Base-by-base conservation (phyloP, 768 basidiomycete genomes). In the Xerocomus potaroensis region DNA sequence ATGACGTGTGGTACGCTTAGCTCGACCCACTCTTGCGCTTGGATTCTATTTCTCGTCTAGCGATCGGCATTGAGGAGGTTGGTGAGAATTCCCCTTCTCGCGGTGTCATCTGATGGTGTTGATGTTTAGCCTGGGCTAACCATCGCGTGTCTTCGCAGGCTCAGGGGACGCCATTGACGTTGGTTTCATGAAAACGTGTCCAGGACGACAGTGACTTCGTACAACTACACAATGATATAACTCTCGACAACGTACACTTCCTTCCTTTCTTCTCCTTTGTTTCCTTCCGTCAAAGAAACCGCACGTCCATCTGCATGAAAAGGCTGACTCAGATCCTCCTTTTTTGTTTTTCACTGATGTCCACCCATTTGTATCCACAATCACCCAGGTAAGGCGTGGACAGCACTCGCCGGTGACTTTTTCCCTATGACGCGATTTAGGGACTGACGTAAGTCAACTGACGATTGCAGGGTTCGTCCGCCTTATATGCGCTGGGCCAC, bases 61-160 rank as follows among this genome's bases (percentile, higher is more conserved):
- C 18, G 8, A 35, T 42, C 24, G 43, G 29, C 33, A 5, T 42
- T 6, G 42, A 36, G 10, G 32, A 32, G 15, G 8, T n/a, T 14
- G 22, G 35, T 18, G n/a, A 23, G 29, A 23, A 23, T 43, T 45
- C 12, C 23, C n/a, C 38, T 45, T 21, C 26, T 40, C 15, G 34
- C n/a, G 29, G 38, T 14, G 11, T 11, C 8, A 29, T 14, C 27
- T 35, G 30, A 56, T 52, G 11, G 23, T 12, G 45, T 54, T 21
- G 51, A 34, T 50, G 24, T 36, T 7, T 45, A n/a, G 27, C 46
- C 40, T 44, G 34, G 27, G 39, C 15, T 22, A 31, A 36, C 15
- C 10, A 18, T 35, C 57, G 45, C 50, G 57, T 48, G 52, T n/a
- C 49, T 16, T 36, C 40, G 10, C 24, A n/a, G 19, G 29, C 22